Percentiles rank a stretch among this genome's conserved stretches.
Conservation (phyloP, 2,329 filamentous ascomycete genomes). For the Rosellinia necatrix region DNA sequence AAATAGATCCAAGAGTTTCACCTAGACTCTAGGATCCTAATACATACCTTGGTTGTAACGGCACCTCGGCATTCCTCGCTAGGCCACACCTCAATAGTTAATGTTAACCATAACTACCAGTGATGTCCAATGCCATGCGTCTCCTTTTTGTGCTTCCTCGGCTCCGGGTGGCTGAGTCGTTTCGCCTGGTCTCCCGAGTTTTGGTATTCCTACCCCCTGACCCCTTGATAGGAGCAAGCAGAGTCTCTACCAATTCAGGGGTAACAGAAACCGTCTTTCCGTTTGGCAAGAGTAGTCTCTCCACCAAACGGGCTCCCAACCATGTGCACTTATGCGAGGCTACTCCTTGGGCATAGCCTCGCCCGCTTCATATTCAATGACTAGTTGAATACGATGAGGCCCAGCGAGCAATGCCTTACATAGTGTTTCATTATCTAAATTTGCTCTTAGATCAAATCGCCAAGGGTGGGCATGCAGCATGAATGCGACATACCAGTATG, state of each 20-base stretch:
- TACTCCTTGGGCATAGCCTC: not conserved
- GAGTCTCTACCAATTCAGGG: no score
- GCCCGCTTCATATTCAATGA: not conserved
- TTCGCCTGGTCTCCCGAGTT: conserved; percentile 3
- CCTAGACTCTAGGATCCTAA: no score
- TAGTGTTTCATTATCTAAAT: not conserved
- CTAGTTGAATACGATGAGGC: no score
- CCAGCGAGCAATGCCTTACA: not conserved
- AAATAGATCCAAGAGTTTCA: no score
- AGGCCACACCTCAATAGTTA: no score
- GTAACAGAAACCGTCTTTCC: no score
- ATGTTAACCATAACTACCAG: no score
- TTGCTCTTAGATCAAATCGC: not conserved
- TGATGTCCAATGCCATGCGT: not conserved
- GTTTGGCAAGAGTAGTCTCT: no score
- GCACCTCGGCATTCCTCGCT: no score
- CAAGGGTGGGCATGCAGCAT: not conserved
- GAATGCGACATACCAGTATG: no score
- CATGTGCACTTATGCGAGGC: not conserved
- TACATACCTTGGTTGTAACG: no score
- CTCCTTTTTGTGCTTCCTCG: not conserved
- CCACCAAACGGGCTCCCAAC: no score
- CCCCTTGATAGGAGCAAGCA: not conserved
- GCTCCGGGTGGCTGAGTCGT: conserved; percentile 16
- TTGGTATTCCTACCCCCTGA: not conserved